Base-by-base conservation (phyloP, 768 basidiomycete species). In the Russula foetens region DNA sequence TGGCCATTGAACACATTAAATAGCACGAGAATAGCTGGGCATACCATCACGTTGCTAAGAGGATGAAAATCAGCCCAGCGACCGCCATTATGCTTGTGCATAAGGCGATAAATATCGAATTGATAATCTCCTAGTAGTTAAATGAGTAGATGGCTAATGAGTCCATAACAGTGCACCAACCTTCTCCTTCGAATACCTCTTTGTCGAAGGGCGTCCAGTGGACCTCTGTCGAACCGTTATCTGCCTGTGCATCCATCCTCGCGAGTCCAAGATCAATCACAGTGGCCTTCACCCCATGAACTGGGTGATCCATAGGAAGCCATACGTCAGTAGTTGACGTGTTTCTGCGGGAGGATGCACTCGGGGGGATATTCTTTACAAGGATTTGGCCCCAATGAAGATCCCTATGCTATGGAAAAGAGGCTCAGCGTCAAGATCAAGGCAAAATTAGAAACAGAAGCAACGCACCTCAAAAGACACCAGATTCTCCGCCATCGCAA, bases 371-470 rank as follows among this genome's bases (percentile, higher is more conserved):
- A 60, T 79, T 77, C 68, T 85, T 85, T 50, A 98, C 84, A 8
- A 99, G 79, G 52, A 99, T 89, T 71, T 99, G 97, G 23, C 97
- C 97, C 84, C 92, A 92, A 68, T 99, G 97, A n/a, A 99, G 82
- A 72, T 99, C 97, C 33, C 97, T 92, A 73, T 99, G 97, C 96
- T 99, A 68, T 51, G 28, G n/a, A 17, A 28, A 38, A 4, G 28
- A 29, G 39, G 55, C 39, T 61, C 28, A 19, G 8, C n/a, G 38
- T 43, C 52, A 43, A 23, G 57, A 24, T n/a, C 49, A 41, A 24
- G 58, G 29, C 26, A 12, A 19, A 14, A 43, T 59, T 7, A 47
- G 56, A 6, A 52, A 39, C 3, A 43, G 9, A 48, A 51, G 29
- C 11, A 45, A 66, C 81, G 58, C 64, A 97, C 96, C 83, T 99